phyloP scores from a whole-genome alignment of 345 rosid genomes.

The Melaleuca alternifolia region DNA sequence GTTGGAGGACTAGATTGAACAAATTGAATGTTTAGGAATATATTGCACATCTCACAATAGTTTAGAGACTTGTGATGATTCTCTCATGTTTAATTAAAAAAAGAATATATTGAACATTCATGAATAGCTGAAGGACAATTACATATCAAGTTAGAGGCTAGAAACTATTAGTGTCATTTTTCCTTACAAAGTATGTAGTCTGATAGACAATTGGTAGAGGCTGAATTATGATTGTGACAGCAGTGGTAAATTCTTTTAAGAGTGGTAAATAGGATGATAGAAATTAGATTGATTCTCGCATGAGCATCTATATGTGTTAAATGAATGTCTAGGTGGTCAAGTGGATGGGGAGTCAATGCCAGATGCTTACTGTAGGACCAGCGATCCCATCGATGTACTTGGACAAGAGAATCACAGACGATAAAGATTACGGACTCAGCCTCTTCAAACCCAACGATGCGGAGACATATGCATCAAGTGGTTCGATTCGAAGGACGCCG shows the following conservation, averaged over 20 bases:
- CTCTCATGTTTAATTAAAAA: too few species aligned
- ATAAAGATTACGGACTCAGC: neutral
- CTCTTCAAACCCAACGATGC: neutral
- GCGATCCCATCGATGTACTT: neutral
- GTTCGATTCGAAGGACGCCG: neutral
- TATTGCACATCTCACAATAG: too few species aligned
- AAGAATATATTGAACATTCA: too few species aligned
- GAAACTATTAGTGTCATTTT: neutral
- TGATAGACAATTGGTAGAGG: neutral
- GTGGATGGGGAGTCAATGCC: neutral
- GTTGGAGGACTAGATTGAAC: too few species aligned
- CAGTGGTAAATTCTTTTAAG: neutral
- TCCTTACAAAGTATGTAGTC: neutral
- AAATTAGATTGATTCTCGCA: neutral
- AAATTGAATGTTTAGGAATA: too few species aligned
- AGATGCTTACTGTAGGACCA: neutral
- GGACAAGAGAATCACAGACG: neutral
- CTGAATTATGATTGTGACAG: neutral
- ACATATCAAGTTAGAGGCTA: too few species aligned
- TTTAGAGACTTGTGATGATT: too few species aligned
- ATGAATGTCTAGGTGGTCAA: neutral
- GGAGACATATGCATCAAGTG: neutral
- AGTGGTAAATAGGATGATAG: neutral
- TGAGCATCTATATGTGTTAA: neutral
- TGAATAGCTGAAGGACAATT: too few species aligned